Evolutionary conservation across 176 grass and related monocot genomes (phyloP).

Genomic region (Carex parvula): DNA sequence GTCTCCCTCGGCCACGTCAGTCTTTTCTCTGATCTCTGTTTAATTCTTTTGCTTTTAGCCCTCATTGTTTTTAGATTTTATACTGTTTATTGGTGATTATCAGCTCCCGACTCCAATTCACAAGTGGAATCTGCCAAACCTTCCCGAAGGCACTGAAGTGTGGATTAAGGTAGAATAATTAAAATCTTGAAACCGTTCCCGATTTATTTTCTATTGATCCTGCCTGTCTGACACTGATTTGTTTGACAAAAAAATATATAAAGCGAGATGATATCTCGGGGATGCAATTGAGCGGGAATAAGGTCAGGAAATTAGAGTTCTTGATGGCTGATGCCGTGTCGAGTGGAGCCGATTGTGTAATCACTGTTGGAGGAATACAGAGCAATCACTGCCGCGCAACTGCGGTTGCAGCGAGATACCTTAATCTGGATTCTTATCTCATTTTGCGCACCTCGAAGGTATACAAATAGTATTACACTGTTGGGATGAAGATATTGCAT

Average conservation of each 20-base stretch:
- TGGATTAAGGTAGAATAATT: conserved; percentile 79
- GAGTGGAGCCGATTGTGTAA: conserved; percentile 58
- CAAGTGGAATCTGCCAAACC: conserved; percentile 86
- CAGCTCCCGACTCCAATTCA: conserved; percentile 96
- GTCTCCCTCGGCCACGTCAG: conserved; percentile 73
- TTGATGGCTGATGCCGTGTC: conserved; percentile 65
- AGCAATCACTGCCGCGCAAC: conserved; percentile 94
- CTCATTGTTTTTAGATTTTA: neutral
- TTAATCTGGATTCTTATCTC: conserved; percentile 86
- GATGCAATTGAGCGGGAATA: conserved; percentile 96
- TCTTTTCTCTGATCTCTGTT: neutral
- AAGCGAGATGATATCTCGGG: conserved; percentile 90
- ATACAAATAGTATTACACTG: neutral
- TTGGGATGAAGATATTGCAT: neutral
- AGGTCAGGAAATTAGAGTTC: conserved; percentile 94
- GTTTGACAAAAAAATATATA: neutral
- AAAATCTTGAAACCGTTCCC: neutral
- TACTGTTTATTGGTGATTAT: neutral
- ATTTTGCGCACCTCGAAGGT: conserved; percentile 93
- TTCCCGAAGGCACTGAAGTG: conserved; percentile 78
- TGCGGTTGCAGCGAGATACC: conserved; percentile 78
- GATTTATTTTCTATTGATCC: conserved; percentile 1
- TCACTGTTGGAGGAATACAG: conserved; percentile 90
- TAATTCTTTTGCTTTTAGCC: neutral
- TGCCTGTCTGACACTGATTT: conserved; percentile 15